Base-by-base conservation (phyloP, 495 filamentous ascomycete species). In the Xylaria telfairii region DNA sequence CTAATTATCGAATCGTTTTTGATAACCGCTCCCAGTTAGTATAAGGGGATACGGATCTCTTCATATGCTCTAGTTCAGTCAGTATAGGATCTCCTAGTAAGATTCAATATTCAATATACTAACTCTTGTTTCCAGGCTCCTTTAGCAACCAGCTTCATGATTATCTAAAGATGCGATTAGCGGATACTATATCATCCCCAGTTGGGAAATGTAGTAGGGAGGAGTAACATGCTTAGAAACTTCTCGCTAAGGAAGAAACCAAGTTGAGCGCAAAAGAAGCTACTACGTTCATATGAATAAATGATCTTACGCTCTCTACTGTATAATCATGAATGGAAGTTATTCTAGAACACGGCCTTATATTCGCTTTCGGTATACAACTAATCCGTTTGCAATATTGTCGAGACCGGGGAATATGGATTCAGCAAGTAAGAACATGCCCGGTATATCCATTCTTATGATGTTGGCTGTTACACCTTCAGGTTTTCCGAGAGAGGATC, bases 31-130 rank as follows among this genome's bases (percentile, higher is more conserved):
- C 86, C 87, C 5, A 96, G 94, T 83, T 98, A 85, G 80, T 95
- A 94, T n/a, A 89, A 92, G 69, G 98, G 86, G 17, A 97, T 92
- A 67, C 92, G 89, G 82, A 98, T 94, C 77, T 93, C 84, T 83
- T 98, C 96, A 79, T 99, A 96, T 4, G 96, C 92, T 30, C 68
- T 70, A 24, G n/a, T 56, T 47, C 26, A 59, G 30, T 65, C 28
- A 57, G 49, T 51, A 53, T 41, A 9, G 3, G 8, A 24, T 24
- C 7, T 46, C 46, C 42, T 26, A 6, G 19, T 17, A 7, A 24
- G 15, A 53, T 65, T 39, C 10, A 12, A 37, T 37, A n/a, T 59
- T 21, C 19, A 17, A 39, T 44, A 8, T 26, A 70, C 68, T 47
- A 24, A 70, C 68, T 97, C 92, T 78, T 99, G 96, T 62, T 96